A percentile compares a stretch with the other conserved stretches of the same genome.
These are phyloP conservation scores for Aureoboletus auriporus DNA, from an alignment of 768 basidiomycete genomes.

Conservation along the genomic window DNA sequence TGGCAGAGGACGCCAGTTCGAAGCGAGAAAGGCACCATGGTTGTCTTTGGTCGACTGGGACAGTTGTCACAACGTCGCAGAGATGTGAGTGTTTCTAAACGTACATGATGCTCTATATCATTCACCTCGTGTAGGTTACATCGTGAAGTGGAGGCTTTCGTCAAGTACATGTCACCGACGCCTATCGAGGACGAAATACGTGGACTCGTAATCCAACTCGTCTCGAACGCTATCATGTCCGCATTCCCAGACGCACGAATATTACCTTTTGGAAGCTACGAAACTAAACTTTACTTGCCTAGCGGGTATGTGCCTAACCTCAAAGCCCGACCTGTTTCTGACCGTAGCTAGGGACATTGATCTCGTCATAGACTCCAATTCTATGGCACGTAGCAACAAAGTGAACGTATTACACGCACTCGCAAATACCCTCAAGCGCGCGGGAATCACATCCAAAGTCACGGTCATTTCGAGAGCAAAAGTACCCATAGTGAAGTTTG, in stretches of 20 bases:
- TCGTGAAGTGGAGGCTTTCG: conserved; percentile 80
- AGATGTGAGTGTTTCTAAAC: conserved; percentile 56
- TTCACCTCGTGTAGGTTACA: conserved; percentile 57
- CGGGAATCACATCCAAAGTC: conserved; percentile 72
- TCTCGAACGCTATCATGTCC: conserved; percentile 59
- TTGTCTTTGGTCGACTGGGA: conserved; percentile 66
- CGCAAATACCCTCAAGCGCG: conserved; percentile 70
- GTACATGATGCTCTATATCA: conserved; percentile 5
- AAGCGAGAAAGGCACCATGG: conserved; percentile 67
- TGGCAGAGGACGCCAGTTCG: conserved; percentile 50
- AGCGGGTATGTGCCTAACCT: conserved; percentile 59
- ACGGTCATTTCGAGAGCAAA: conserved; percentile 90
- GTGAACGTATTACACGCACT: conserved; percentile 69
- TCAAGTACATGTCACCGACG: conserved; percentile 84
- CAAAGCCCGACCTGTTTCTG: conserved; percentile 4
- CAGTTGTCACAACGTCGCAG: conserved; percentile 70
- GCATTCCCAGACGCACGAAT: conserved; percentile 79
- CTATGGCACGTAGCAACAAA: conserved; percentile 70
- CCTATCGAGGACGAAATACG: conserved; percentile 83
- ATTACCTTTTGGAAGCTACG: conserved; percentile 86
- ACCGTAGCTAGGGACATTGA: conserved; percentile 78
- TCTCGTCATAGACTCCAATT: conserved; percentile 77
- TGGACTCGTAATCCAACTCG: conserved; percentile 62
- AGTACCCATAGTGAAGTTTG: conserved; percentile 96
- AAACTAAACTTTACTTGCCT: conserved; percentile 92